Conservation (phyloP, 2,329 filamentous ascomycete genomes). For the Colletotrichum siamense region DNA sequence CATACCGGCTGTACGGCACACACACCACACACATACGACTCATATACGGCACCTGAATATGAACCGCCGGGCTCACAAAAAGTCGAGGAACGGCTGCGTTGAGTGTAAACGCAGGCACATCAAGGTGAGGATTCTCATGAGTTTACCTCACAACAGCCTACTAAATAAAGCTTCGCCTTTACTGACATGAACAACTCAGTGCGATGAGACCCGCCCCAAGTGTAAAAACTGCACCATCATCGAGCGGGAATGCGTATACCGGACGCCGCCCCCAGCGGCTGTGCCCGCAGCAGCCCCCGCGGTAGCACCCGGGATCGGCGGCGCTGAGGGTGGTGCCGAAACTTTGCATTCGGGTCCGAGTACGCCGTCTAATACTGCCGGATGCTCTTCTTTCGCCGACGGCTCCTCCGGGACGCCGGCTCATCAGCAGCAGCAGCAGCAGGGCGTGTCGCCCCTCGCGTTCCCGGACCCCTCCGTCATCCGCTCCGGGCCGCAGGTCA, state of each 20-base stretch:
- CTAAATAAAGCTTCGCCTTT: not conserved
- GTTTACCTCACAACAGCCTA: not conserved
- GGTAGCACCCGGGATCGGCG: not conserved
- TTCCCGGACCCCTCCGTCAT: not conserved
- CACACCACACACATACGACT: not conserved
- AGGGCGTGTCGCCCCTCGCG: not conserved
- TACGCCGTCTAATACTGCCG: not conserved
- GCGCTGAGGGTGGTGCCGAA: not conserved
- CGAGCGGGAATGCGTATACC: conserved; percentile 30
- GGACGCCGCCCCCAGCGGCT: not conserved
- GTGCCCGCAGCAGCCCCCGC: not conserved
- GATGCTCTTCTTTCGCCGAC: not conserved
- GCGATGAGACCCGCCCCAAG: conserved; percentile 32
- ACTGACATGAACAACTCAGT: conserved; percentile 12
- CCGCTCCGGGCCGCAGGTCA: conserved; percentile 25
- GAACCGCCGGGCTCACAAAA: conserved; percentile 29
- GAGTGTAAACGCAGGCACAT: conserved; percentile 37
- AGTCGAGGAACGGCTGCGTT: conserved; percentile 34
- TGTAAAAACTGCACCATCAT: conserved; percentile 33
- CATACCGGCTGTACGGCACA: not conserved
- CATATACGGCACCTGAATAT: not conserved
- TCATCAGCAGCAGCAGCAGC: not conserved
- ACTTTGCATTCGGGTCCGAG: not conserved
- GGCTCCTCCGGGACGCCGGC: not conserved
- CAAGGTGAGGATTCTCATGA: conserved; percentile 26